Conservation (phyloP, 306 rosid genomes). For the Mucuna pruriens region DNA sequence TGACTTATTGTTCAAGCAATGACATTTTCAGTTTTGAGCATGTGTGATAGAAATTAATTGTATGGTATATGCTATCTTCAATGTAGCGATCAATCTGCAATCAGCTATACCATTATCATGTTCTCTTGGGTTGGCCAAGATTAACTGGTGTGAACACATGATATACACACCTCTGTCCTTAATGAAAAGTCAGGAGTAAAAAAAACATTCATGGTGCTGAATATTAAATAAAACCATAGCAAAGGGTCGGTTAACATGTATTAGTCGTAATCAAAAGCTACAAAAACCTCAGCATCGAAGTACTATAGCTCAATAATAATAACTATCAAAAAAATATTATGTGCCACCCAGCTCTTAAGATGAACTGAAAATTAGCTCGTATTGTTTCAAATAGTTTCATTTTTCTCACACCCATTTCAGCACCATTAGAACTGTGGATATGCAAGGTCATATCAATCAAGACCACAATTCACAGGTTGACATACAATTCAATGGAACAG, state of each 20-base stretch:
- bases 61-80: neutral
- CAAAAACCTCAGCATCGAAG: neutral
- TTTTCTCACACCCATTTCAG: neutral
- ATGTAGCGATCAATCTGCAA: neutral
- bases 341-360: neutral
- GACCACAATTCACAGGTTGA: neutral
- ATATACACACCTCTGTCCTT: neutral
- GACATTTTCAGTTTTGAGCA: neutral
- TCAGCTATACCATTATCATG: neutral
- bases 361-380: neutral
- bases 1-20: neutral
- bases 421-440: neutral
- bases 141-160: neutral
- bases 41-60: neutral
- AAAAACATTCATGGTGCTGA: neutral
- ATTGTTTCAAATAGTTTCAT: conserved; percentile 19
- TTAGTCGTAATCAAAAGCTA: neutral
- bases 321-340: neutral
- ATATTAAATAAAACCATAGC: neutral
- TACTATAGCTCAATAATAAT: neutral
- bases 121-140: neutral
- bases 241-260: neutral
- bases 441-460: conserved; percentile 2
- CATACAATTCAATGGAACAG: neutral
- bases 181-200: neutral